Conservation (phyloP, 1,284 basidiomycete species). For the Ceratobasidium papillatum region DNA sequence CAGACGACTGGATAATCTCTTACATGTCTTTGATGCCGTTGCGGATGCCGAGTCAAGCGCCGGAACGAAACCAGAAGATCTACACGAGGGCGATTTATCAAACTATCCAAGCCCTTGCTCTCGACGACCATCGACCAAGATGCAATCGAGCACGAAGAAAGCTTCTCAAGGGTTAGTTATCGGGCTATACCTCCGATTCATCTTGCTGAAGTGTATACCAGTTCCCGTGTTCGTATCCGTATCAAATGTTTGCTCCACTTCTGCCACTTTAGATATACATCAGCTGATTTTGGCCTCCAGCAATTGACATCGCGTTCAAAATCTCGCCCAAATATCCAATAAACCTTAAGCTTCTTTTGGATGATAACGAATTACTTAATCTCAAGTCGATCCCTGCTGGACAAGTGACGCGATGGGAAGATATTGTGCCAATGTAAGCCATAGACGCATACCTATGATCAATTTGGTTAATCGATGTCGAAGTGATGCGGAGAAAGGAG, state of each 20-base stretch:
- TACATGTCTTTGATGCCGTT: no score
- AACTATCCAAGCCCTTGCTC: no score
- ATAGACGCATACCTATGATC: not conserved
- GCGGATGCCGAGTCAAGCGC: no score
- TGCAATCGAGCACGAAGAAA: no score
- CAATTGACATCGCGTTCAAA: not conserved
- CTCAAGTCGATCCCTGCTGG: not conserved
- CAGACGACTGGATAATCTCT: no score
- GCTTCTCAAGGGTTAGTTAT: no score
- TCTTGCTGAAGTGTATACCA: not conserved
- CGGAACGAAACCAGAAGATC: no score
- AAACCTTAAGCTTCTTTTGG: not conserved
- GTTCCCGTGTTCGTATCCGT: not conserved
- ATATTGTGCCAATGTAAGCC: conserved; percentile 2
- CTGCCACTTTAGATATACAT: not conserved
- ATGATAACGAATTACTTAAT: not conserved
- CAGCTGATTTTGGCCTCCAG: not conserved
- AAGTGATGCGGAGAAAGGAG: not conserved
- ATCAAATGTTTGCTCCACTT: not conserved
- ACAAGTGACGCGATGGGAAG: not conserved
- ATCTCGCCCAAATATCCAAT: not conserved
- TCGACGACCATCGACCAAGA: no score
- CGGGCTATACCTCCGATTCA: not conserved
- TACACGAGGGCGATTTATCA: no score
- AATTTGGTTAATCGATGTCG: not conserved